phyloP scores from a whole-genome alignment of 164 flowering plant species.

The Nelumbo lutea region DNA sequence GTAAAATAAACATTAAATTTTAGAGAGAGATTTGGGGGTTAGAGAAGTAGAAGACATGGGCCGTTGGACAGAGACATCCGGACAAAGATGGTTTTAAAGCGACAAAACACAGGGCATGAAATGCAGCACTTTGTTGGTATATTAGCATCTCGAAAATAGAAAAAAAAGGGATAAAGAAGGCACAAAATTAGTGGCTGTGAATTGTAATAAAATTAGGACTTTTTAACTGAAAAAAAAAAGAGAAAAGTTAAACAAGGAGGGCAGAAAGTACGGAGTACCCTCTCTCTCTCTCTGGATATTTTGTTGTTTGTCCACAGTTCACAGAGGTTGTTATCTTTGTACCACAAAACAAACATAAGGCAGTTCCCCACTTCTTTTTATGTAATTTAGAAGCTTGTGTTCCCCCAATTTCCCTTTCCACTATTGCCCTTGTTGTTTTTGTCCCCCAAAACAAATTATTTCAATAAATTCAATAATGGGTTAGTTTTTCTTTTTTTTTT shows the following conservation, averaged over 20 bases:
- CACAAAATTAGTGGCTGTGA: background rate
- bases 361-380: conserved; percentile 1
- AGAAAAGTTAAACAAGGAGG: background rate
- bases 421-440: background rate
- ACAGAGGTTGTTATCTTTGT: conserved; percentile 53
- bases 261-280: conserved; percentile 12
- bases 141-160: conserved; percentile 11
- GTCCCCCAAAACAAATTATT: background rate
- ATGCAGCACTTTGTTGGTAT: conserved; percentile 13
- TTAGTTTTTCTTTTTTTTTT: background rate
- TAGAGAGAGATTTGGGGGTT: too few species aligned
- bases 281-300: background rate
- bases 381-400: background rate
- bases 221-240: conserved; percentile 14
- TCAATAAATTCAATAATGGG: background rate
- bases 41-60: conserved; percentile 6
- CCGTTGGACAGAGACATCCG: conserved; percentile 16
- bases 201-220: conserved; percentile 1
- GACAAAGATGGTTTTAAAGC: conserved; percentile 45
- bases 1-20: too few species aligned
- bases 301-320: conserved; percentile 11
- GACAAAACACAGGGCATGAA: conserved; percentile 43
- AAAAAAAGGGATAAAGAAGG: conserved; percentile 1
- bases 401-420: conserved; percentile 2
- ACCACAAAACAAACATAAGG: conserved; percentile 22